phyloP scores from a whole-genome alignment of 495 filamentous ascomycete genomes.

The Astrocystis sublimbata region DNA sequence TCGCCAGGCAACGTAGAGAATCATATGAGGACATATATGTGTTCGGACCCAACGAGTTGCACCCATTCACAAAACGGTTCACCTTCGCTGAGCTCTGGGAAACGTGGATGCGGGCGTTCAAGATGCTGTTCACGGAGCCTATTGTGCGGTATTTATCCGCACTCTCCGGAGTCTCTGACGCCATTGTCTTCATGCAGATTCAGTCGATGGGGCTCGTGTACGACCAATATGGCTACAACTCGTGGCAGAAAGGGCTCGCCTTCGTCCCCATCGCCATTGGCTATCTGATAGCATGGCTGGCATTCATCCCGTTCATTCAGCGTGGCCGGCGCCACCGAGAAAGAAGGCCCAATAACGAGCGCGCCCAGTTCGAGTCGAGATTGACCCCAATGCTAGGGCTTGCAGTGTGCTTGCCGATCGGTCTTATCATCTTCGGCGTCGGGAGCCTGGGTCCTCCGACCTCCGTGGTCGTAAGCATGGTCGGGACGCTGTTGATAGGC shows the following conservation, averaged over 20 bases:
- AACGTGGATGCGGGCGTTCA: constrained; percentile 72
- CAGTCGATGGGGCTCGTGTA: constrained; percentile 68
- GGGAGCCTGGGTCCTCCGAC: constrained; percentile 62
- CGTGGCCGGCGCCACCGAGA: constrained; percentile 56
- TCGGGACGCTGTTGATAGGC: constrained; percentile 62
- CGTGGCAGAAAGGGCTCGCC: constrained; percentile 57
- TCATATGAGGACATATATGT: constrained; percentile 54
- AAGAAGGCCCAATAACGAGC: constrained; percentile 56
- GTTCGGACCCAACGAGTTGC: constrained; percentile 64
- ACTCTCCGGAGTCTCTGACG: constrained; percentile 75
- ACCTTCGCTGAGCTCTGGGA: constrained; percentile 55
- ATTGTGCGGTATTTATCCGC: constrained; percentile 73
- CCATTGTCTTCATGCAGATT: constrained; percentile 80
- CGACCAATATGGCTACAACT: constrained; percentile 61
- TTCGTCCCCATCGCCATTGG: constrained; percentile 67
- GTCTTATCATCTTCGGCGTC: constrained; percentile 70
- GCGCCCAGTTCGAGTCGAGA: constrained; percentile 59
- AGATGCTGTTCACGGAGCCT: constrained; percentile 75
- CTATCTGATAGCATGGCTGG: constrained; percentile 63
- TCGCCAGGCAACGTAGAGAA: constrained; percentile 65
- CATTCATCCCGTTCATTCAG: constrained; percentile 64
- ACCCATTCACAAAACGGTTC: constrained; percentile 52
- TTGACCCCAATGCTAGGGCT: constrained; percentile 61
- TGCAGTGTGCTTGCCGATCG: constrained; percentile 65
- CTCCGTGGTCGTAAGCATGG: constrained; percentile 60